phyloP scores from a whole-genome alignment of 208 protist genomes.

The Vickermania ingenoplastis region DNA sequence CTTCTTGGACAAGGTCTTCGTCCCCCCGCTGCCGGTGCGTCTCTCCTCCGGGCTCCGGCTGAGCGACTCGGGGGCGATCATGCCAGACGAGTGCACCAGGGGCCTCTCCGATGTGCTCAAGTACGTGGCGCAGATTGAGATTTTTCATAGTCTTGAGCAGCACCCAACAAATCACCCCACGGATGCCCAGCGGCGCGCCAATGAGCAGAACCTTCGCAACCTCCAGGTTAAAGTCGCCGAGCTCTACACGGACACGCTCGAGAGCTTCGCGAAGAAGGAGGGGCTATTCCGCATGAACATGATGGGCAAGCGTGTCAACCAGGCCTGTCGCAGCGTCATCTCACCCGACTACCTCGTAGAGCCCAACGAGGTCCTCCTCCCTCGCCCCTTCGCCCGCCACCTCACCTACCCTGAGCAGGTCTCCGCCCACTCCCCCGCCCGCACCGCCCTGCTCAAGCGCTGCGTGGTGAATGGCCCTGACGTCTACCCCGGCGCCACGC shows the following conservation, averaged over 20 bases:
- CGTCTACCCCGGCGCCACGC: constrained; percentile 97
- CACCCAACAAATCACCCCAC: not conserved
- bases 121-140: constrained; percentile 79
- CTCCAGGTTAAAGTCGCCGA: constrained; percentile 77
- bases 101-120: constrained; percentile 60
- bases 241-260: constrained; percentile 60
- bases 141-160: constrained; percentile 56
- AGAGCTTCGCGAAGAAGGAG: constrained; percentile 98
- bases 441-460: constrained; percentile 82
- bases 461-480: constrained; percentile 97
- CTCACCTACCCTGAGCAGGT: constrained; percentile 96
- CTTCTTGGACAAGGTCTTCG: constrained; percentile 81
- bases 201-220: constrained; percentile 83
- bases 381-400: constrained; percentile 88
- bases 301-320: constrained; percentile 99
- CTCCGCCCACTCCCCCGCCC: constrained; percentile 48
- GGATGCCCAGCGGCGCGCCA: constrained; percentile 41
- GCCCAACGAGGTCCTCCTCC: constrained; percentile 94
- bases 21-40: constrained; percentile 75
- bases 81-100: constrained; percentile 55
- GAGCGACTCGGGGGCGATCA: constrained; percentile 43
- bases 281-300: constrained; percentile 99
- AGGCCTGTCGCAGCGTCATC: constrained; percentile 98
- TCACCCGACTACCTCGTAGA: constrained; percentile 97
- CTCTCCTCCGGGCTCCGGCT: constrained; percentile 73